Base-by-base conservation (phyloP, 73 alveolate species). In the Paramecium biaurelia region DNA sequence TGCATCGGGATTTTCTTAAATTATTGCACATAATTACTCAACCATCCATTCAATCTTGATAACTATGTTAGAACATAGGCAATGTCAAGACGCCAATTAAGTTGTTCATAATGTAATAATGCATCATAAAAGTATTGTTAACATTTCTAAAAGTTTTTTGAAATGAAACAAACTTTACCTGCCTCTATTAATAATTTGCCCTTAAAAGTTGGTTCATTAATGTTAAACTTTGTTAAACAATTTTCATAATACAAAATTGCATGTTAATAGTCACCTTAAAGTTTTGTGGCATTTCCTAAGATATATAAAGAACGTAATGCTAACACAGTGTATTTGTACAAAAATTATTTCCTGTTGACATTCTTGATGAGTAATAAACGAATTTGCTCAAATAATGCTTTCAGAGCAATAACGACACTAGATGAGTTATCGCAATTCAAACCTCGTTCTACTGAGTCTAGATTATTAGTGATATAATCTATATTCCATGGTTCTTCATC, bases 31-130 rank as follows among this genome's bases (percentile, higher is more conserved):
- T 72, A 28, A 72, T 34, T 72, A 72, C 86, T 72, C 45, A 72
- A 3, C 58, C 56, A 72, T 35, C 59, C 56, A 72, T 72, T 32
- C 2, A 72, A 37, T 30, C 86, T 30, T 28, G 86, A 34, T 34
- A 72, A 7, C n/a, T 10, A 21, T 72, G 58, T 37, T 1, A 72
- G 58, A 28, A 42, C 45, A 35, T 72, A 35, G 18, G 86, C 86
- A 35, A 72, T 72, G 34, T 72, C 86, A 12, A 72, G 32, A 28
- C 86, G 38, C 86, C 86, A 72, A 72, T 72, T 72, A 15, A 72
- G 58, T 35, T 38, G 3, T 72, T 72, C 86, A 10, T 72, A 72
- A 35, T 35, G 58, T 34, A 72, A n/a, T 34, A 72, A 37, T 72
- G 86, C 86, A 28, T 72, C 58, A 38, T 72, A 72, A 37, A 28